Conservation (phyloP, 1,139 yeast species). For the Meyerozyma smithsonii region DNA sequence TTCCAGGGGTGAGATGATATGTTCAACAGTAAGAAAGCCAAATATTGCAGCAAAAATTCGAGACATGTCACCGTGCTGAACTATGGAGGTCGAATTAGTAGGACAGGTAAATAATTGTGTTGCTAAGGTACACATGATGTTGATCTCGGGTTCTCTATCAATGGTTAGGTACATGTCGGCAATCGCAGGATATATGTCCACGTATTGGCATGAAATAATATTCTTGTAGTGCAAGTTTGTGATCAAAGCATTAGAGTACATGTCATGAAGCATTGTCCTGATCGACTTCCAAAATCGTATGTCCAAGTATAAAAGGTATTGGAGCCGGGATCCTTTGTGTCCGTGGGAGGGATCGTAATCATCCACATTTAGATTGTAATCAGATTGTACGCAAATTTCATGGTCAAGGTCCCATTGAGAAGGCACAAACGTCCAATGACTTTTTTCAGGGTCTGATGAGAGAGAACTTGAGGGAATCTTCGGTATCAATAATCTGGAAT, state of each 20-base stretch:
- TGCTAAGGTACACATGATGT: conserved; percentile 69
- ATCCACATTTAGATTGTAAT: conserved; percentile 30
- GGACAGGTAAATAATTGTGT: conserved; percentile 89
- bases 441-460: conserved; percentile 7
- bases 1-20: conserved; percentile 45
- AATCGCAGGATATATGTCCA: conserved; percentile 76
- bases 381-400: conserved; percentile 40
- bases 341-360: conserved; percentile 23
- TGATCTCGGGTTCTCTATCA: conserved; percentile 81
- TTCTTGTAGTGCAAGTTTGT: conserved; percentile 58
- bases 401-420: conserved; percentile 40
- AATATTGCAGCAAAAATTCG: conserved; percentile 64
- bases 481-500: conserved; percentile 29
- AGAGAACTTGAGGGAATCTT: conserved; percentile 19
- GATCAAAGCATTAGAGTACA: conserved; percentile 66
- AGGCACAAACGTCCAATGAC: conserved; percentile 37
- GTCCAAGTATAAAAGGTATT: conserved; percentile 67
- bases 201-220: conserved; percentile 69
- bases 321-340: conserved; percentile 68
- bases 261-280: conserved; percentile 57
- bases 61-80: conserved; percentile 65
- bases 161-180: conserved; percentile 66
- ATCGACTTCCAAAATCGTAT: conserved; percentile 69
- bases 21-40: conserved; percentile 57
- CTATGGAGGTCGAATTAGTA: conserved; percentile 63